Base-by-base conservation (phyloP, 345 rosid genomes). In the Cardiospermum halicacabum region DNA sequence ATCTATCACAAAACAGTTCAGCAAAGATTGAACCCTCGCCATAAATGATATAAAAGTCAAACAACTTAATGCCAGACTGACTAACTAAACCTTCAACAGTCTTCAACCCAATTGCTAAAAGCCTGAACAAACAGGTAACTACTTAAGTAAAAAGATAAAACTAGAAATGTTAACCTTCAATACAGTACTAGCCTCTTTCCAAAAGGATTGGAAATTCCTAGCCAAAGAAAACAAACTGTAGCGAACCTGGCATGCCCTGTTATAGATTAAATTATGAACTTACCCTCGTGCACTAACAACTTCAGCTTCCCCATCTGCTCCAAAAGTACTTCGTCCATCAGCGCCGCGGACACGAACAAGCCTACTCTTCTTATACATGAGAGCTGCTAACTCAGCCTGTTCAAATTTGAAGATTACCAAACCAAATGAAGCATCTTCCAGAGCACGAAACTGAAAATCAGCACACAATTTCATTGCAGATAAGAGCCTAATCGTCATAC, bases 201-300 rank as follows among this genome's bases (percentile, higher is more conserved):
- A 32, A 32, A 32, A 32, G 7, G 36, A 32, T 3, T 3, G 7
- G 36, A 32, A 22, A n/a, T 66, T 72, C n/a, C 30, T 45, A 48
- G 24, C 10, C 47, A 55, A 12, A 39, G 19, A 25, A 12, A 36
- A 56, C 34, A 49, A 61, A 58, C 9, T 31, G 34, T 69, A 53
- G 8, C 10, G 30, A n/a, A 30, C 27, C 26, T 39, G n/a, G 13
- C 18, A 13, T 28, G 42, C 59, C 53, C 63, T 37, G 12, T 27
- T 37, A 67, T 47, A 53, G 65, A 62, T 12, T 58, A 25, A n/a
- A 47, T 48, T 31, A 58, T 3, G 63, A 66, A 81, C 77, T 74
- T 64, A 93, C 98, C 98, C 98, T 70, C 96, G 81, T 19, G 96
- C 98, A 85, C 97, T 93, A 59, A 93, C 98, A 80, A 93, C 96